Conservation (phyloP, 1,139 yeast species). For the Debaryomyces fabryi region DNA sequence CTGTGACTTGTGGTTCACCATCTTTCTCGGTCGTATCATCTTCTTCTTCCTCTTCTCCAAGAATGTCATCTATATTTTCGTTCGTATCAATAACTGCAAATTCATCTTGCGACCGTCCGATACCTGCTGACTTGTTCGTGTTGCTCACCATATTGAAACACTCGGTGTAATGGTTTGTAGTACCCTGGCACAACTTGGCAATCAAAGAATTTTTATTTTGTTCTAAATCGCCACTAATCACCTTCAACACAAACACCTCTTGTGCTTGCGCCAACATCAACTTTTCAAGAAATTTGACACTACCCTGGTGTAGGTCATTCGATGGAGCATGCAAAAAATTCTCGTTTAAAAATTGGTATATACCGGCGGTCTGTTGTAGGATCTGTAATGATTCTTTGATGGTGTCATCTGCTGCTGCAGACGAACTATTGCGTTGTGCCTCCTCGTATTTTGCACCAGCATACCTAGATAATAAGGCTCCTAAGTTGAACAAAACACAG, state of each 20-base stretch:
- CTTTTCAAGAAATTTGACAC: slow-evolving; percentile 63
- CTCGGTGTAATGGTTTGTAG: slow-evolving; percentile 57
- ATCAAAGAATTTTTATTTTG: slow-evolving; percentile 65
- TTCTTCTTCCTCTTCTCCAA: slow-evolving; percentile 17
- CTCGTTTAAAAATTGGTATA: slow-evolving; percentile 70
- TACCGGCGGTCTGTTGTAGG: slow-evolving; percentile 80
- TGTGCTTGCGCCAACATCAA: slow-evolving; percentile 87
- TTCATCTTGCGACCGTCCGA: slow-evolving; percentile 8
- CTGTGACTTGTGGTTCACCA: slow-evolving; percentile 45
- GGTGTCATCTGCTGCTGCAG: slow-evolving; percentile 39
- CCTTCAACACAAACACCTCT: slow-evolving; percentile 73
- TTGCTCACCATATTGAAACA: slow-evolving; percentile 43
- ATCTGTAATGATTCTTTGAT: slow-evolving; percentile 59
- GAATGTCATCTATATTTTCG: slow-evolving; percentile 16
- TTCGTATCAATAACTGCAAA: slow-evolving; percentile 16
- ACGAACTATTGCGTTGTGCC: slow-evolving; percentile 48
- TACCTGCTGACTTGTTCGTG: slow-evolving; percentile 14
- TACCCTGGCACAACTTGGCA: slow-evolving; percentile 69
- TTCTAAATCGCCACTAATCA: slow-evolving; percentile 51
- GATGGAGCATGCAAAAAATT: slow-evolving; percentile 92
- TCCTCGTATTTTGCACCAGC: slow-evolving; percentile 54
- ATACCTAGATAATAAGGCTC: slow-evolving; percentile 39
- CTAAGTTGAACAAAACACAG: slow-evolving; percentile 69
- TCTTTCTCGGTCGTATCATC: slow-evolving; percentile 15
- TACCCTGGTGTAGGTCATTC: slow-evolving; percentile 70